Conservation (phyloP, 1,284 basidiomycete genomes). For the Heliocybe sulcata region DNA sequence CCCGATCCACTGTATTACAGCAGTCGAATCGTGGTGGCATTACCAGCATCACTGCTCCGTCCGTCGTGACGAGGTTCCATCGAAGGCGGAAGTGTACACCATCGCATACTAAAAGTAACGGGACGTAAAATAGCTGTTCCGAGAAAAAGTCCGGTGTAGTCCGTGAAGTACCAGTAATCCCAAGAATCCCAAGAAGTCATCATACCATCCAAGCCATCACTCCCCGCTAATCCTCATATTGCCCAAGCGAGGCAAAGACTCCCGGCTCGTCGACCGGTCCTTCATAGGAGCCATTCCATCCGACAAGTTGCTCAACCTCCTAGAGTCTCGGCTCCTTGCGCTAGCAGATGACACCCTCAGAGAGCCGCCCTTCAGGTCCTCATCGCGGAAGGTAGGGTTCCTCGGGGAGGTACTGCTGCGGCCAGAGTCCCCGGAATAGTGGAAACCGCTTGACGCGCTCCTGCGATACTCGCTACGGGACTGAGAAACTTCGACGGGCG, state of each 20-base stretch:
- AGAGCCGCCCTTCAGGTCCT: neutral
- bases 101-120: no score
- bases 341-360: neutral
- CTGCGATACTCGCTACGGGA: neutral
- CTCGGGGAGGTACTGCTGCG: neutral
- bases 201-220: neutral
- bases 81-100: no score
- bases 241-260: neutral
- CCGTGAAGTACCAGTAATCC: neutral
- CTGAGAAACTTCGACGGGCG: neutral
- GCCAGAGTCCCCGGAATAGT: neutral
- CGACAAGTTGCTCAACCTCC: neutral
- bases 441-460: neutral
- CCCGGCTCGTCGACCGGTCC: neutral
- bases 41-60: no score
- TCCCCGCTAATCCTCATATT: neutral
- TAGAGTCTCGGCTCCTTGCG: neutral
- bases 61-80: no score
- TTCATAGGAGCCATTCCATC: neutral
- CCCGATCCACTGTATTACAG: neutral
- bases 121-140: neutral
- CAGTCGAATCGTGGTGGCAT: no score
- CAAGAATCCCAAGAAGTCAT: neutral
- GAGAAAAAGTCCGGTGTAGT: neutral
- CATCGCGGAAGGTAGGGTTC: neutral